Base-by-base conservation (phyloP, 768 basidiomycete species). In the Leccinum longicurvipes region DNA sequence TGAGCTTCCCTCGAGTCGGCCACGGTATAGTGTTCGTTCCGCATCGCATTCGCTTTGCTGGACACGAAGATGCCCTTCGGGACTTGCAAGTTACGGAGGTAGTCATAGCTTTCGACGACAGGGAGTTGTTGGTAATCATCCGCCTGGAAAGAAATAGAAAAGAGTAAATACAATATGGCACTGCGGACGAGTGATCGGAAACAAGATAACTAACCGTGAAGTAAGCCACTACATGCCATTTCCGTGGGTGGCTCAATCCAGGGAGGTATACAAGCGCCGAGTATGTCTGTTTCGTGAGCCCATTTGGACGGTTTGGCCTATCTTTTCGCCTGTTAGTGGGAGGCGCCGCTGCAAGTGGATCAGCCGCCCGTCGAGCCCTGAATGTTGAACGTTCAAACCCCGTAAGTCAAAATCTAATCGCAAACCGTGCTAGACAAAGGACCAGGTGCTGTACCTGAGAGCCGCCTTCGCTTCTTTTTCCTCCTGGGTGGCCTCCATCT, bases 171-270 rank as follows among this genome's bases (percentile, higher is more conserved):
- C 64, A 63, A 56, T 36, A 31, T 19, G 25, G 41, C 6, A 23
- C 28, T 28, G 6, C 23, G 28, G 48, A 21, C 4, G 17, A 14
- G 25, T 53, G 46, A 55, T 27, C 46, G 12, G 25, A 52, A 46
- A 47, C 27, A 44, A 36, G 56, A 44, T 47, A 50, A 63, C 80
- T 67, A 66, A 89, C 87, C 71, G 83, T 82, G 71, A 91, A 90
- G 75, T 91, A 91, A 46, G 88, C 87, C 55, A 89, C 88, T 49
- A 91, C 80, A 73, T 91, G 89, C 89, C 89, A 91, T 78, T 89
- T 89, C 42, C 82, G 79, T 27, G 79, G 78, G 51, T 79, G 78
- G 53, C 73, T 74, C 36, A 78, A 73, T 48, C 82, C 84, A 36
- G 83, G 85, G 56, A 85, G 74, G 65, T 84, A 78, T 45, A 89